Evolutionary conservation across 108 stramenopile species (phyloP).

Genomic region (Epithemia pelagica): DNA sequence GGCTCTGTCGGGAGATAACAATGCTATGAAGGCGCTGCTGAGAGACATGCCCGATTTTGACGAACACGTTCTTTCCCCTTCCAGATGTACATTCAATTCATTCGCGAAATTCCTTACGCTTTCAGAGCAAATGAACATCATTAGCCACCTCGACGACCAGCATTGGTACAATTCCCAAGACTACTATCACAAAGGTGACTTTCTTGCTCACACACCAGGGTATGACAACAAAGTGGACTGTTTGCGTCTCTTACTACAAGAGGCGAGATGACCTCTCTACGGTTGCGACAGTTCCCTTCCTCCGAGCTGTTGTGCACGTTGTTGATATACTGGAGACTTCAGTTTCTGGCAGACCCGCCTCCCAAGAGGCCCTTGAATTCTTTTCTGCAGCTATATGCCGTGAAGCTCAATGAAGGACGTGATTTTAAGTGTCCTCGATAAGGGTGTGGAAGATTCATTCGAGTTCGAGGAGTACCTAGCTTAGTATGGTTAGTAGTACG

Average conservation of each 20-base stretch:
- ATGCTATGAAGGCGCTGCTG: conserved; percentile 14
- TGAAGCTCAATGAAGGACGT: no score
- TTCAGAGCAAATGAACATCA: neutral
- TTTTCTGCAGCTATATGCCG: no score
- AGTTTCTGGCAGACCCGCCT: no score
- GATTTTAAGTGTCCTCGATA: no score
- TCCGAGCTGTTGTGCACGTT: no score
- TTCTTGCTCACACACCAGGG: conserved; percentile 24
- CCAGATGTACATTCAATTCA: conserved; percentile 20
- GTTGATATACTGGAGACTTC: no score
- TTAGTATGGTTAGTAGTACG: no score
- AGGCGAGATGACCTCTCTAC: conserved; percentile 4
- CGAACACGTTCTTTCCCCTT: conserved; percentile 15
- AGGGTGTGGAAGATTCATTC: no score
- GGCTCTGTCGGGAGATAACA: conserved; percentile 21
- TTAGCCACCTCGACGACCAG: conserved; percentile 8
- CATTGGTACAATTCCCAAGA: conserved; percentile 15
- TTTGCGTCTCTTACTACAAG: conserved; percentile 4
- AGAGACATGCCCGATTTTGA: conserved; percentile 8
- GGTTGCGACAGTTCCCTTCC: no score
- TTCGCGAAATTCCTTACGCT: conserved; percentile 17
- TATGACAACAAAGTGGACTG: conserved; percentile 19
- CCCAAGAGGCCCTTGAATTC: no score
- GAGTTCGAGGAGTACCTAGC: no score
- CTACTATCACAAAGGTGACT: conserved; percentile 30